These are phyloP conservation scores for Ballota nigra DNA, from an alignment of 257 asterid genomes.

Conservation along the genomic window DNA sequence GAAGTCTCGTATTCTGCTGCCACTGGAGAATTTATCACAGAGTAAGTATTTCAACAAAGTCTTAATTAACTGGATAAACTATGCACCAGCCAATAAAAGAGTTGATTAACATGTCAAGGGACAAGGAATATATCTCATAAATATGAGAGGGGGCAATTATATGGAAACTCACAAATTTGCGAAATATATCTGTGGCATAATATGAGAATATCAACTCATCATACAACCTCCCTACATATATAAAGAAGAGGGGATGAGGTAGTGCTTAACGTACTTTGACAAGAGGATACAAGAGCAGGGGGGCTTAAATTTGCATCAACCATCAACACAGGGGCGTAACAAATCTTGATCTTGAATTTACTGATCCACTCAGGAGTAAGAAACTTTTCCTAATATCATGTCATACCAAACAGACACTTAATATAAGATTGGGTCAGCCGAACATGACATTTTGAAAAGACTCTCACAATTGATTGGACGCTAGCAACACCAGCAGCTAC, in stretches of 20 bases:
- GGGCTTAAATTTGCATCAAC: conserved; percentile 86
- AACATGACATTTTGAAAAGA: neutral
- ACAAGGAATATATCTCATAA: neutral
- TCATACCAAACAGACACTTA: conserved; percentile 12
- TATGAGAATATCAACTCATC: neutral
- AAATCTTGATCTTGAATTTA: conserved; percentile 53
- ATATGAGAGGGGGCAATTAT: neutral
- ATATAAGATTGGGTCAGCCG: conserved; percentile 3
- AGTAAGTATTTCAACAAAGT: conserved; percentile 17
- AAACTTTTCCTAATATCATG: conserved; percentile 67
- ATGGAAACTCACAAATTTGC: neutral
- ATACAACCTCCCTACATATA: neutral
- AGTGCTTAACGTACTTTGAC: conserved; percentile 47
- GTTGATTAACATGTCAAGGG: too few species aligned
- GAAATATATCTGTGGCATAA: neutral
- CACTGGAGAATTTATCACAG: conserved; percentile 43
- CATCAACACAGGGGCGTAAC: conserved; percentile 68
- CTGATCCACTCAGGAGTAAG: conserved; percentile 78
- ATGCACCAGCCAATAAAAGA: conserved; percentile 8
- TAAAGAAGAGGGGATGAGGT: neutral
- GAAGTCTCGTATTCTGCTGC: conserved; percentile 69
- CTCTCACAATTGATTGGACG: conserved; percentile 75
- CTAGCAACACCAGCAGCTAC: conserved; percentile 89
- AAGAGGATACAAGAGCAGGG: conserved; percentile 63
- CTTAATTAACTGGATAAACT: neutral